A percentile compares a stretch with the other conserved stretches of the same genome.
These are phyloP conservation scores for Penicillium brasilianum DNA, from an alignment of 2,329 filamentous ascomycete genomes.

Conservation along the genomic window DNA sequence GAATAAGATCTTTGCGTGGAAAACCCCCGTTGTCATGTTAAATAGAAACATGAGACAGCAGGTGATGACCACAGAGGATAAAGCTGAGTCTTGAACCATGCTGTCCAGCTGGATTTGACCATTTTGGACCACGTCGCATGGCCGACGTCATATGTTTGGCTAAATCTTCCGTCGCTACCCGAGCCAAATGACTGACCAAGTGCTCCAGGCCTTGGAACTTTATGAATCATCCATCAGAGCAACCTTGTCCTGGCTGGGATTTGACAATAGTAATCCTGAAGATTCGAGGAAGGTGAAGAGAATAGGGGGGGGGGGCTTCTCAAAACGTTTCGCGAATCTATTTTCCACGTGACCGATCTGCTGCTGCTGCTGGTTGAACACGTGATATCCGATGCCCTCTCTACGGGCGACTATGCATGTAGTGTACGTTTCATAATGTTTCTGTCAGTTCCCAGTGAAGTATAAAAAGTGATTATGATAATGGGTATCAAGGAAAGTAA, in stretches of 20 bases:
- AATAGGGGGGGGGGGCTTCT: not conserved
- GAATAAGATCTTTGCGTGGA: not conserved
- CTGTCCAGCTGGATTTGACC: not conserved
- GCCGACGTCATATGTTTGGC: slow-evolving; percentile 1
- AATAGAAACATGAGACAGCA: no score
- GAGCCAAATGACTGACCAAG: not conserved
- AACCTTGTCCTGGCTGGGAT: not conserved
- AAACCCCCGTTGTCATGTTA: not conserved
- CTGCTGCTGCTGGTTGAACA: not conserved
- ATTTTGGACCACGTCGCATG: not conserved
- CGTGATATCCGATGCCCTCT: not conserved
- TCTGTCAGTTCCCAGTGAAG: not conserved
- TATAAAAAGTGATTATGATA: slow-evolving; percentile 13
- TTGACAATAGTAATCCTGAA: no score
- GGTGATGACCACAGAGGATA: no score
- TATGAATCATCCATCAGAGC: slow-evolving; percentile 1
- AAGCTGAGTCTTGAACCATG: no score
- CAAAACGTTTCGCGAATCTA: not conserved
- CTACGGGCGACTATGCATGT: no score
- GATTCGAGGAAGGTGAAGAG: not conserved
- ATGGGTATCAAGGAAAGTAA: slow-evolving; percentile 22
- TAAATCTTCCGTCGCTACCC: slow-evolving; percentile 3
- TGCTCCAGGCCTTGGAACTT: not conserved
- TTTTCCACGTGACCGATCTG: not conserved
- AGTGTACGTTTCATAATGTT: not conserved